A percentile compares a stretch with the other conserved stretches of the same genome.
Evolutionary conservation across 495 filamentous ascomycete species (phyloP).

Genomic region (Trichoderma gamsii): DNA sequence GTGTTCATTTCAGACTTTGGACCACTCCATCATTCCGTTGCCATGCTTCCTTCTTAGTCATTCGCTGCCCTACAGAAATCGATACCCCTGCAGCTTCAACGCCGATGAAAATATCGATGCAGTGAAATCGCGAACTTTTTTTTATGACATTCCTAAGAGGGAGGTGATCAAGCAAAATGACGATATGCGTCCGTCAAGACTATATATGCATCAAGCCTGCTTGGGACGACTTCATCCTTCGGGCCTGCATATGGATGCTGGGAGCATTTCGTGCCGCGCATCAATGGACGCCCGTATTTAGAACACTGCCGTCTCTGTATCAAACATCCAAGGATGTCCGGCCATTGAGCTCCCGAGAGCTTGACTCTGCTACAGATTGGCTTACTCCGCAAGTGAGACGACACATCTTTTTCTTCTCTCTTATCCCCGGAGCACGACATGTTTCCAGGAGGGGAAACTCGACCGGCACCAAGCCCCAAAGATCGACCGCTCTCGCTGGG

Average conservation of each 20-base stretch:
- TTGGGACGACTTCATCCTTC: too few relatives aligned
- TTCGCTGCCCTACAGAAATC: not conserved
- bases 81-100: not conserved
- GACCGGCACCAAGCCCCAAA: not conserved
- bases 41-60: not conserved
- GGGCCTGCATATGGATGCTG: not conserved
- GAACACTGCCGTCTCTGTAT: constrained; percentile 1
- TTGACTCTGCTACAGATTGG: not conserved
- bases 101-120: not conserved
- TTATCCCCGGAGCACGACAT: not conserved
- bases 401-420: not conserved
- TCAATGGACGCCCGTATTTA: not conserved
- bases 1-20: not conserved
- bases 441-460: not conserved
- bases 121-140: not conserved
- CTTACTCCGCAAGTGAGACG: constrained; percentile 4
- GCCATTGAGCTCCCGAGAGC: not conserved
- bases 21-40: not conserved
- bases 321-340: not conserved
- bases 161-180: not conserved
- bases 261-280: not conserved
- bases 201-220: not conserved
- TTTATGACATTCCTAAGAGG: not conserved
- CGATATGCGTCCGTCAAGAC: not conserved
- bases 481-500: not conserved